phyloP scores from a whole-genome alignment of 441 rosid genomes.

The Bocquillonia castaneifolia region DNA sequence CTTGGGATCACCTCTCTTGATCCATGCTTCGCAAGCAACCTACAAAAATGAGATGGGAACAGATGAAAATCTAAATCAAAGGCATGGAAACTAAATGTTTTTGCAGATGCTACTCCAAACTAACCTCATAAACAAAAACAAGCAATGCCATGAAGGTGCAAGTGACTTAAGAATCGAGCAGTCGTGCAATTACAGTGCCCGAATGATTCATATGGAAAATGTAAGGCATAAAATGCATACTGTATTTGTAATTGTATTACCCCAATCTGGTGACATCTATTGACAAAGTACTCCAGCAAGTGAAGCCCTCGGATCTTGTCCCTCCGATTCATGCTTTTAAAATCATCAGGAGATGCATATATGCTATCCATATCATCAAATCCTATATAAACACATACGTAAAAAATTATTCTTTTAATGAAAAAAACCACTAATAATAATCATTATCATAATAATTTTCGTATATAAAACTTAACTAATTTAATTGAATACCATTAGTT shows the following conservation, averaged over 20 bases:
- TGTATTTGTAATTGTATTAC: slow-evolving; percentile 44
- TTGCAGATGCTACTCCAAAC: neutral
- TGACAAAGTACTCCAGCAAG: slow-evolving; percentile 79
- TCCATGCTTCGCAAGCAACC: slow-evolving; percentile 87
- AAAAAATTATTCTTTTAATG: no score
- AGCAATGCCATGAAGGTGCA: neutral
- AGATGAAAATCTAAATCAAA: neutral
- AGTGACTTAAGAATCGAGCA: neutral
- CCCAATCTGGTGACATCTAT: slow-evolving; percentile 71
- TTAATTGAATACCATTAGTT: no score
- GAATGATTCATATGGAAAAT: no score
- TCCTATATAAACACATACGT: slow-evolving; percentile 33
- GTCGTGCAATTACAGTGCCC: neutral
- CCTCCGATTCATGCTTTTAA: slow-evolving; percentile 45
- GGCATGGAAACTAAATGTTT: neutral
- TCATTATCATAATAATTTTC: neutral
- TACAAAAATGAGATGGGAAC: slow-evolving; percentile 21
- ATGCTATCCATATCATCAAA: slow-evolving; percentile 79
- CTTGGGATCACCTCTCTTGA: slow-evolving; percentile 78
- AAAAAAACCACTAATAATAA: no score
- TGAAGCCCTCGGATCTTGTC: slow-evolving; percentile 69
- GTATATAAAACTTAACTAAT: no score
- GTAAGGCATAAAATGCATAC: no score
- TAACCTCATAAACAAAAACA: neutral
- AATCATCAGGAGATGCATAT: slow-evolving; percentile 85